phyloP scores from a whole-genome alignment of 495 filamentous ascomycete genomes.

The Podospora pseudopauciseta region DNA sequence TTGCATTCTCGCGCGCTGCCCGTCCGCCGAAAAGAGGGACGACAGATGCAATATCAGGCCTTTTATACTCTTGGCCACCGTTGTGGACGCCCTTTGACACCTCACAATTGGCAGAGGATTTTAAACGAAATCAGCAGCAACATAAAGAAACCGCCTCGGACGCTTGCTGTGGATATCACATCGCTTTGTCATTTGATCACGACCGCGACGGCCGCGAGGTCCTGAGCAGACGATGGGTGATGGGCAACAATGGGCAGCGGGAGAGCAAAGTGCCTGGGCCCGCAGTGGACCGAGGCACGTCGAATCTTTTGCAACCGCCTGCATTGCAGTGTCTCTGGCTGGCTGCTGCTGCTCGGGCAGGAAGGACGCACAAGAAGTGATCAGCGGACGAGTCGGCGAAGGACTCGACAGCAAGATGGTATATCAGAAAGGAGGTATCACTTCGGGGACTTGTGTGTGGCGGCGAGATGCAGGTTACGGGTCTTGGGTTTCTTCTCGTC shows the following conservation, averaged over 20 bases:
- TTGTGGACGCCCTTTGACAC: conserved; percentile 24
- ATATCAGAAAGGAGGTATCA: conserved; percentile 5
- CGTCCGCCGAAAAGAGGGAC: conserved; percentile 15
- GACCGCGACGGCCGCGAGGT: conserved; percentile 15
- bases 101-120: conserved; percentile 29
- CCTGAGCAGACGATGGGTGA: neutral
- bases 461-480: conserved; percentile 6
- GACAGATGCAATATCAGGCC: conserved; percentile 28
- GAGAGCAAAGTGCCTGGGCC: neutral
- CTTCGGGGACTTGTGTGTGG: conserved; percentile 9
- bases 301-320: conserved; percentile 5
- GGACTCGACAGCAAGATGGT: conserved; percentile 4
- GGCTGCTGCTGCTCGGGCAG: conserved; percentile 18
- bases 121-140: conserved; percentile 31
- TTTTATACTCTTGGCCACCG: conserved; percentile 26
- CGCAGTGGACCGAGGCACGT: conserved; percentile 21
- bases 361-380: conserved; percentile 27
- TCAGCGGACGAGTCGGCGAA: neutral
- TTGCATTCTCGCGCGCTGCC: conserved; percentile 2
- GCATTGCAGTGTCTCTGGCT: conserved; percentile 13
- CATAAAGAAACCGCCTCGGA: conserved; percentile 12
- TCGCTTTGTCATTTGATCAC: conserved; percentile 5
- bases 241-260: neutral
- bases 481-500: neutral
- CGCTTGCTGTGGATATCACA: conserved; percentile 8